Percentiles rank a stretch among this genome's conserved stretches.
phyloP scores from a whole-genome alignment of 2,329 filamentous ascomycete genomes.

The Colletotrichum zoysiae region DNA sequence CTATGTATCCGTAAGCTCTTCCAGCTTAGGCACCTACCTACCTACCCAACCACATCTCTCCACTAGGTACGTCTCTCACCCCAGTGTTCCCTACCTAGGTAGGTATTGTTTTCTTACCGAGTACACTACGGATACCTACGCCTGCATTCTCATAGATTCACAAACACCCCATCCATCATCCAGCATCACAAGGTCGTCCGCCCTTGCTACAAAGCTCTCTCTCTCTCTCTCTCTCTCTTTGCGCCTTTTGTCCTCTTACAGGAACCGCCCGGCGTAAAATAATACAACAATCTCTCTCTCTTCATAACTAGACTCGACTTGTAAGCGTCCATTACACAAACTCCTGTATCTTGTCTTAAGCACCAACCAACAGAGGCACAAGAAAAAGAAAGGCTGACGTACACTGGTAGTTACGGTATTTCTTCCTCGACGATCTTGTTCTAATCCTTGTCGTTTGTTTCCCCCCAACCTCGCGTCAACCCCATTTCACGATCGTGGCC shows the following conservation, averaged over 20 bases:
- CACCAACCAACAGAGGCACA: neutral
- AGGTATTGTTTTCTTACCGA: neutral
- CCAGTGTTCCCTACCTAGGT: neutral
- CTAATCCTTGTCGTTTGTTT: conserved; percentile 20
- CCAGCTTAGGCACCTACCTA: too few species aligned
- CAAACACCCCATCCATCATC: neutral
- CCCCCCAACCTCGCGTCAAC: conserved; percentile 30
- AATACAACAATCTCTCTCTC: too few species aligned
- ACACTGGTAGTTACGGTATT: neutral
- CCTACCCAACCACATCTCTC: conserved; percentile 11
- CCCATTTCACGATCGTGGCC: conserved; percentile 36
- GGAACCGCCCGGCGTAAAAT: too few species aligned
- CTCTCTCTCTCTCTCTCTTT: too few species aligned
- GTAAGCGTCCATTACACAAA: neutral
- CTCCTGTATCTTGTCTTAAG: neutral
- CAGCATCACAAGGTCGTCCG: neutral
- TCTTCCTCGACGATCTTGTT: conserved; percentile 1
- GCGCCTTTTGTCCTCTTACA: too few species aligned
- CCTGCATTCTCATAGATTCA: neutral
- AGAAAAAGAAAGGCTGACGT: neutral
- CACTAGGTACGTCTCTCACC: neutral
- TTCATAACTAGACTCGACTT: too few species aligned
- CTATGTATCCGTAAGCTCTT: neutral
- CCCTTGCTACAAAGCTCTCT: too few species aligned
- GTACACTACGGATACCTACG: too few species aligned